Evolutionary conservation across 176 grass and related monocot species (phyloP).

Genomic region (Poa annua): DNA sequence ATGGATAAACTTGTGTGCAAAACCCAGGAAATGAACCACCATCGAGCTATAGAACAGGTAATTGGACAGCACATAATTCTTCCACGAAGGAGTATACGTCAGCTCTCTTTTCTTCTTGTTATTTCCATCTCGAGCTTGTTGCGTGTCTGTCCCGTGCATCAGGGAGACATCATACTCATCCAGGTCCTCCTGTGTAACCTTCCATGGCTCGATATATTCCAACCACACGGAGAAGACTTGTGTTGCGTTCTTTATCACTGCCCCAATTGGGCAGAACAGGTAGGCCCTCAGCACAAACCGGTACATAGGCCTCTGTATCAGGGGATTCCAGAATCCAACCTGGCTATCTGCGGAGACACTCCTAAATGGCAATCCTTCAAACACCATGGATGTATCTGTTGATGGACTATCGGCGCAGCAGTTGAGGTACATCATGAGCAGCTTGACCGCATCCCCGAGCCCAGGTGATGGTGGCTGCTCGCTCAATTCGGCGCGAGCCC

Average conservation of each 20-base stretch:
- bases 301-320: conserved; percentile 29
- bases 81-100: conserved; percentile 23
- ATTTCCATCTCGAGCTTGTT: neutral
- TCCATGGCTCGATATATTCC: conserved; percentile 17
- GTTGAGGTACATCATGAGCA: neutral
- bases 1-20: conserved; percentile 92
- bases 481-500: neutral
- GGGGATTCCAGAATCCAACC: conserved; percentile 11
- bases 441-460: neutral
- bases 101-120: neutral
- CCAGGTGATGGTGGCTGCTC: neutral
- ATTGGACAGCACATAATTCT: conserved; percentile 76
- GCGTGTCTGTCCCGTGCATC: neutral
- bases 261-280: conserved; percentile 12
- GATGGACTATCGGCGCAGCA: neutral
- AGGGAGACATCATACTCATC: neutral
- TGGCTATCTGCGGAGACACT: neutral
- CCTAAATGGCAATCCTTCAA: neutral
- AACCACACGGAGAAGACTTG: conserved; percentile 17
- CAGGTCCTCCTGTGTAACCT: neutral
- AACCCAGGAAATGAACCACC: conserved; percentile 86
- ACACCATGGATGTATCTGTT: neutral
- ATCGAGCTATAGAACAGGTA: conserved; percentile 91
- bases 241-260: neutral
- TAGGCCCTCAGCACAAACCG: conserved; percentile 12